Percentiles rank a stretch among this genome's conserved stretches.
Evolutionary conservation across 192 early-diverging fungal genomes (phyloP).

Genomic region (Podila verticillata): DNA sequence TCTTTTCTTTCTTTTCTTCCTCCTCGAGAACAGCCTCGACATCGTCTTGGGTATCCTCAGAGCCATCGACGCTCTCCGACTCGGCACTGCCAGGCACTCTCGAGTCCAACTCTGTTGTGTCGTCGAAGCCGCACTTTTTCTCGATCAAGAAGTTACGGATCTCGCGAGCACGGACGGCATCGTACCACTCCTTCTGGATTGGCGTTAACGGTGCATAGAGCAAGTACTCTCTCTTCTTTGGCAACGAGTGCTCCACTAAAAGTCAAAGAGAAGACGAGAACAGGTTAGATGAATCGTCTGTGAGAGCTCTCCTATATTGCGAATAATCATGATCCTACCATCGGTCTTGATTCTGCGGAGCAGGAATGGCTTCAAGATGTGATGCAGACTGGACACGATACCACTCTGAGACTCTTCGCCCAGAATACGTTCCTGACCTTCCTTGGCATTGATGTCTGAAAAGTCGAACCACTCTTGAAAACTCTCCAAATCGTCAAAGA

Average conservation of each 20-base stretch:
- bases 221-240: slow-evolving; percentile 91
- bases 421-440: slow-evolving; percentile 70
- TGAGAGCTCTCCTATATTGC: background rate
- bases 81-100: slow-evolving; percentile 11
- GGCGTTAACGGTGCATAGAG: slow-evolving; percentile 80
- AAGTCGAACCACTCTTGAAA: slow-evolving; percentile 93
- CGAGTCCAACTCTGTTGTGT: slow-evolving; percentile 6
- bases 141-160: slow-evolving; percentile 70
- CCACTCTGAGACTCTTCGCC: slow-evolving; percentile 72
- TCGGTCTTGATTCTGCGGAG: slow-evolving; percentile 90
- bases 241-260: slow-evolving; percentile 86
- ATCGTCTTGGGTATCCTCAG: background rate
- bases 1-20: background rate
- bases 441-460: slow-evolving; percentile 73
- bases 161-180: slow-evolving; percentile 69
- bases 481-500: slow-evolving; percentile 88
- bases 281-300: background rate
- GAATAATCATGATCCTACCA: slow-evolving; percentile 53
- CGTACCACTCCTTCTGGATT: slow-evolving; percentile 76
- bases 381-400: slow-evolving; percentile 85
- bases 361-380: slow-evolving; percentile 91
- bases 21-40: slow-evolving; percentile 1
- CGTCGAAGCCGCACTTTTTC: slow-evolving; percentile 42
- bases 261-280: background rate
- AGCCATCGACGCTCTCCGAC: slow-evolving; percentile 1